Conservation (phyloP, 163 green algal genomes). For the Scenedesmus sp. region DNA sequence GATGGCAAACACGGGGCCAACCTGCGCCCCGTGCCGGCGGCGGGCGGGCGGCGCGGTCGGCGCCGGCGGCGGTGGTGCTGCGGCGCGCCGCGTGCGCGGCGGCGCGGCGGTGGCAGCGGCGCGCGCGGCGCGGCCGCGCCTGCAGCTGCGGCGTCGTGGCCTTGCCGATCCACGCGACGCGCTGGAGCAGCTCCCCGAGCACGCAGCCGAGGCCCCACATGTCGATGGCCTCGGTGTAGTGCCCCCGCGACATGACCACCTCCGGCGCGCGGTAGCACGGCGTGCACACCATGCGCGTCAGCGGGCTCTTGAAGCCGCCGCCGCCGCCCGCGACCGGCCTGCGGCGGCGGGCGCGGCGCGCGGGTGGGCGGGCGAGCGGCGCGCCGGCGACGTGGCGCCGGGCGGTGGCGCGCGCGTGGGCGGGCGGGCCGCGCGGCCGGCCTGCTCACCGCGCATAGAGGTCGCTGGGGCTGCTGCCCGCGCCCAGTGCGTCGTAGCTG, state of each 20-base stretch:
- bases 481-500: no score
- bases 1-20: conserved; percentile 85
- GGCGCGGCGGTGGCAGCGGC: no score
- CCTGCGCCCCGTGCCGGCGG: conserved; percentile 39
- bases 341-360: not conserved
- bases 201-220: conserved; percentile 92
- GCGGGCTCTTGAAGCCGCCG: conserved; percentile 67
- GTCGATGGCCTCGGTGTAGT: conserved; percentile 87
- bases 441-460: conserved; percentile 41
- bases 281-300: conserved; percentile 88
- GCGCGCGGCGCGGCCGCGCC: conserved; percentile 31
- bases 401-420: no score
- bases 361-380: no score
- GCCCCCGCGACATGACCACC: conserved; percentile 88
- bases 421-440: not conserved
- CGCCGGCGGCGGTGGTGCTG: no score
- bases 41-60: no score
- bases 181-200: conserved; percentile 93
- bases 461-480: conserved; percentile 11
- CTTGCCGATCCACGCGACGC: conserved; percentile 75
- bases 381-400: no score
- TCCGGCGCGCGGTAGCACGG: conserved; percentile 83
- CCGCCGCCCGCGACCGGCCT: conserved; percentile 45
- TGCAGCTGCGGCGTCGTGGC: conserved; percentile 81
- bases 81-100: no score